These are phyloP conservation scores for Hyphopichia buzzinii DNA, from an alignment of 1,139 yeast genomes.

Conservation along the genomic window DNA sequence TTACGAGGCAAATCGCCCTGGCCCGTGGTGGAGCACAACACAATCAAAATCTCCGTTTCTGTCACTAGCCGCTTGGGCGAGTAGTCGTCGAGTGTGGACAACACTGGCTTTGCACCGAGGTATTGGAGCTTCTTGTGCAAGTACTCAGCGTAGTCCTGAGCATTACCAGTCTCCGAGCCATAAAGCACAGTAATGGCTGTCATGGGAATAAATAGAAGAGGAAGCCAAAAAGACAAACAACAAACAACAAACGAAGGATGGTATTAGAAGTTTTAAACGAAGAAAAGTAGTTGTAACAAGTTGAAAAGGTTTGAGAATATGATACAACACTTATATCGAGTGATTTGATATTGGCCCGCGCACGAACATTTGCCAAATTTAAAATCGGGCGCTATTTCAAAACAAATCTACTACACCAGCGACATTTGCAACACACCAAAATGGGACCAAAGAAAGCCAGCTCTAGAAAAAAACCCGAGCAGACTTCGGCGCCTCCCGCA, in stretches of 20 bases:
- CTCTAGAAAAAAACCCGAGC: conserved; percentile 11
- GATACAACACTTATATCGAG: too few relatives aligned
- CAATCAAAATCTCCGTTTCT: conserved; percentile 50
- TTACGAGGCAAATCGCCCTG: conserved; percentile 93
- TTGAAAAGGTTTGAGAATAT: too few relatives aligned
- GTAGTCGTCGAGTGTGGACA: conserved; percentile 63
- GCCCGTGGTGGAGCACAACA: conserved; percentile 88
- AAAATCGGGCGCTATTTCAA: too few relatives aligned
- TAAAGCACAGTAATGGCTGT: conserved; percentile 57
- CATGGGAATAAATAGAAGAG: not conserved
- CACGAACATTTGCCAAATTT: too few relatives aligned
- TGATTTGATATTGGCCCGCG: too few relatives aligned
- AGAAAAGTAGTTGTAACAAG: too few relatives aligned
- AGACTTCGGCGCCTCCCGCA: conserved; percentile 12
- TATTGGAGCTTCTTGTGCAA: conserved; percentile 58
- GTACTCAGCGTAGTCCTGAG: conserved; percentile 79
- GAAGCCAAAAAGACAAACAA: too few relatives aligned
- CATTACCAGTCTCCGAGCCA: conserved; percentile 93
- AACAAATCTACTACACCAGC: too few relatives aligned
- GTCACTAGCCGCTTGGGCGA: conserved; percentile 50
- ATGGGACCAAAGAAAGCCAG: conserved; percentile 31
- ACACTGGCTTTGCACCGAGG: conserved; percentile 48
- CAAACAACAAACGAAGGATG: too few relatives aligned
- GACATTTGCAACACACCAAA: too few relatives aligned
- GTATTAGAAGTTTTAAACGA: too few relatives aligned